Evolutionary conservation across 345 rosid genomes (phyloP).

Genomic region (Hypericum androsaemum): DNA sequence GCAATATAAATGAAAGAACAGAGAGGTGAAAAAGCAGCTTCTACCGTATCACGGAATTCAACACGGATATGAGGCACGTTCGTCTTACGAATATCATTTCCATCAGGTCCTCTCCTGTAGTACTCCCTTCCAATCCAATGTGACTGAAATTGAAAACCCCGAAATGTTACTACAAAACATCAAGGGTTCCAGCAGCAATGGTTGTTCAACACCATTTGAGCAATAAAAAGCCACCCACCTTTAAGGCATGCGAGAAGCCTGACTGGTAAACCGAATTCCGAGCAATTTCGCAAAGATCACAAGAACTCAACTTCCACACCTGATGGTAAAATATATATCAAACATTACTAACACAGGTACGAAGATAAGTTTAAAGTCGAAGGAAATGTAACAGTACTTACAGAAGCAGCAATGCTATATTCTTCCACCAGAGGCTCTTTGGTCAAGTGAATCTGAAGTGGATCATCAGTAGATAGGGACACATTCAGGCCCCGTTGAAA

Average conservation of each 20-base stretch:
- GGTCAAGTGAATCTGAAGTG: constrained; percentile 93
- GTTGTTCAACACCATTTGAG: constrained; percentile 2
- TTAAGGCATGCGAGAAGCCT: constrained; percentile 95
- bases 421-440: constrained; percentile 98
- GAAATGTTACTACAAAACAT: too few species aligned
- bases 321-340: constrained; percentile 17
- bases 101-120: constrained; percentile 91
- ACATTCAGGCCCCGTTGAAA: constrained; percentile 94
- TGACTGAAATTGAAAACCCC: constrained; percentile 33
- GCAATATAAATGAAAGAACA: too few species aligned
- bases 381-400: constrained; percentile 26
- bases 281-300: constrained; percentile 96
- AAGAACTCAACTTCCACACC: constrained; percentile 98
- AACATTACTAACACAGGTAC: not conserved
- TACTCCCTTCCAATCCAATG: constrained; percentile 94
- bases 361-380: too few species aligned
- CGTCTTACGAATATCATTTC: constrained; percentile 85
- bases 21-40: not conserved
- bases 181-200: too few species aligned
- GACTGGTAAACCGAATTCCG: constrained; percentile 98
- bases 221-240: constrained; percentile 37
- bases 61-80: constrained; percentile 95
- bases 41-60: constrained; percentile 85
- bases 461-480: constrained; percentile 96
- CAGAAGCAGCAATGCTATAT: constrained; percentile 98